Evolutionary conservation across 345 rosid species (phyloP).

Genomic region (Excoecaria agallocha): DNA sequence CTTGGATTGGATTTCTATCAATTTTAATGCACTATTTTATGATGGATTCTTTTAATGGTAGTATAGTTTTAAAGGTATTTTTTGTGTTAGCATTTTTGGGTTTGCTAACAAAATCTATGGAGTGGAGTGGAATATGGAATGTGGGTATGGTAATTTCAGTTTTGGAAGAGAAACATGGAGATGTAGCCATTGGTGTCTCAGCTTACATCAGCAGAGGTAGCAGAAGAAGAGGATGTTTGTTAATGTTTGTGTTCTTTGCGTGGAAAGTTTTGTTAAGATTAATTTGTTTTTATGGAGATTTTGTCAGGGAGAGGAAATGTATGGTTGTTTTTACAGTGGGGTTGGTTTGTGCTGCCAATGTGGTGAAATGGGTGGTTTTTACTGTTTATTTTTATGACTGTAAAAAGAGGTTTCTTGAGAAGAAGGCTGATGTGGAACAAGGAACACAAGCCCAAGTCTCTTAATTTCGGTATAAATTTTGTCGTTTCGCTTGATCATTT

Average conservation of each 20-base stretch:
- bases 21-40: neutral
- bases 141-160: too few relatives aligned
- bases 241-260: slow-evolving; percentile 22
- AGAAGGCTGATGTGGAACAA: too few relatives aligned
- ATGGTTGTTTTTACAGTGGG: neutral
- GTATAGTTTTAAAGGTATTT: neutral
- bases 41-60: too few relatives aligned
- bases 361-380: slow-evolving; percentile 31
- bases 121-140: slow-evolving; percentile 46
- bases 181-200: slow-evolving; percentile 26
- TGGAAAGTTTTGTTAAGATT: slow-evolving; percentile 27
- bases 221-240: slow-evolving; percentile 20
- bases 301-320: slow-evolving; percentile 8
- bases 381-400: slow-evolving; percentile 30
- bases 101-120: slow-evolving; percentile 17
- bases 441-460: too few relatives aligned
- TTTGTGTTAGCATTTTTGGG: neutral
- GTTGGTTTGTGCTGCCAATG: slow-evolving; percentile 22
- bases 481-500: too few relatives aligned
- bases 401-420: slow-evolving; percentile 19
- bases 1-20: too few relatives aligned
- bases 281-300: slow-evolving; percentile 11
- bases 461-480: too few relatives aligned
- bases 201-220: slow-evolving; percentile 34
- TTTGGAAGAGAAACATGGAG: slow-evolving; percentile 42